These are phyloP conservation scores for Phytophthora pluvialis DNA, from an alignment of 352 stramenopile genomes.

Conservation along the genomic window DNA sequence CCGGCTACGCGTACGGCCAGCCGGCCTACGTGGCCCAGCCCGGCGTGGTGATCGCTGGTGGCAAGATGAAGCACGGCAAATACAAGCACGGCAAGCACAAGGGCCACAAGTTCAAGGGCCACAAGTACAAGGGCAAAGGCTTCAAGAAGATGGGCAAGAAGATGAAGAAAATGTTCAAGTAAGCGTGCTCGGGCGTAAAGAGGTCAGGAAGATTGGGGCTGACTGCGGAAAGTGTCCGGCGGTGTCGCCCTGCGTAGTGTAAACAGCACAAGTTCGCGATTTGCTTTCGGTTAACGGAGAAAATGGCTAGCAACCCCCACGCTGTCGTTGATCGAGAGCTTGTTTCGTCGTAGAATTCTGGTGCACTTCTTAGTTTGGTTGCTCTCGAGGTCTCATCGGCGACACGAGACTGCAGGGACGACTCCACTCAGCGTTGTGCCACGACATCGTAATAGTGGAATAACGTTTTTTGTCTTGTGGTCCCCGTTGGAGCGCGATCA, in stretches of 20 bases:
- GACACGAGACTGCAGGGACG: too few relatives aligned
- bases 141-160: constrained; percentile 53
- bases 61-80: constrained; percentile 51
- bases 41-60: constrained; percentile 35
- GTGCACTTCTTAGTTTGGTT: too few relatives aligned
- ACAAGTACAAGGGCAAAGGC: constrained; percentile 43
- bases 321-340: not conserved
- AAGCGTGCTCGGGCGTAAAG: not conserved
- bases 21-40: constrained; percentile 47
- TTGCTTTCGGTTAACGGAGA: constrained; percentile 3
- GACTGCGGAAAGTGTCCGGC: not conserved
- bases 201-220: not conserved
- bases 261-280: constrained; percentile 2
- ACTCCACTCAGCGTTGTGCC: too few relatives aligned
- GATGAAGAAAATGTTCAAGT: constrained; percentile 62
- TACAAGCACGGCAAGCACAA: constrained; percentile 47
- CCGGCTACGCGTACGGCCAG: constrained; percentile 39
- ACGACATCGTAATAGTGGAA: too few relatives aligned
- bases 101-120: constrained; percentile 38
- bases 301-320: not conserved
- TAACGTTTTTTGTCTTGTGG: too few relatives aligned
- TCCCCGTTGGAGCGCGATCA: too few relatives aligned
- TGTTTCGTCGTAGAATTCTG: not conserved
- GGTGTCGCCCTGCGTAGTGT: constrained; percentile 2
- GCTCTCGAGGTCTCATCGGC: too few relatives aligned